Base-by-base conservation (phyloP, 805 yeast species). In the Metschnikowia corniflorae region DNA sequence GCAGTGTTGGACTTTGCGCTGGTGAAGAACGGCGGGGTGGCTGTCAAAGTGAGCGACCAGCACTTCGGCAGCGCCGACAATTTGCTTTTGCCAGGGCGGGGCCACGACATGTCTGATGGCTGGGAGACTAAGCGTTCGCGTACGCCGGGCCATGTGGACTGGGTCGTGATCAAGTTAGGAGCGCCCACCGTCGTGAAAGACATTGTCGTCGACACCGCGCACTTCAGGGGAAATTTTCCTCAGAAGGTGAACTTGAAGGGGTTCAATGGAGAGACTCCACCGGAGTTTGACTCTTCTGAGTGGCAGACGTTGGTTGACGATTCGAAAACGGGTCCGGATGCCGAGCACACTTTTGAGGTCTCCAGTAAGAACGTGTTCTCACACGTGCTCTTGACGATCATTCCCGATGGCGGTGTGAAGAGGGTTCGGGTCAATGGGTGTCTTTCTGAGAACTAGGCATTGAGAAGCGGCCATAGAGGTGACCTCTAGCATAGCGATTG, bases 321-420 rank as follows among this genome's bases (percentile, higher is more conserved):
- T 45, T 60, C 82, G 13, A 82, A 83, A 60, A 84, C 95, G 1
- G 77, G 78, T n/a, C 87, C 96, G 5, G 94, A 89, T 60, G 69
- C 70, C 42, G 96, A 86, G 57, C 96, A 91, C 57, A 61, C 55
- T 12, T 86, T 61, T 55, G 58, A 63, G 5, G 58, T 69, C 13
- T 16, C 29, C 9, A 44, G 53, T 6, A 45, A 46, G n/a, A 51
- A 60, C 23, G 53, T 60, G 1, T 76, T 59, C 50, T 75, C 88
- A 7, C 95, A 88, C 57, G 85, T 88, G 20, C 78, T 80, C 52
- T 60, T 91, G 49, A 78, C 85, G 7, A 82, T 91, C 59, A 83
- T 88, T 47, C 98, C 98, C 16, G 98, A 91, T 57, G 98, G 98
- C 33, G 98, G 98, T 43, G 86, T 88, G 38, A 91, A 91, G 70